Evolutionary conservation across 129 eudicot genomes (phyloP), one percentile per base, ranked within the genome.

Genomic region (Calendula officinalis): DNA sequence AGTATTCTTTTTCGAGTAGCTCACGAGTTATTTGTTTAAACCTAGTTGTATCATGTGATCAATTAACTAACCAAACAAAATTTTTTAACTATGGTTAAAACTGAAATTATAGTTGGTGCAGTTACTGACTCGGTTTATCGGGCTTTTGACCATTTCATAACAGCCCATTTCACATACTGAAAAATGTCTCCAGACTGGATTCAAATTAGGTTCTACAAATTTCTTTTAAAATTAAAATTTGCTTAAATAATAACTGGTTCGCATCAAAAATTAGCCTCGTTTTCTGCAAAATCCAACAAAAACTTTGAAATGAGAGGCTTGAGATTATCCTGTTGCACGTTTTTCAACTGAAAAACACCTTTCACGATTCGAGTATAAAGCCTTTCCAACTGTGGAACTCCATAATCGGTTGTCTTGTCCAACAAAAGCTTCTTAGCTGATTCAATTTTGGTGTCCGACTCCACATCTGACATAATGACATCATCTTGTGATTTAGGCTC

Each of bases 331-430:
- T 38, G 46, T 51, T 60, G 78, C 34, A 52, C 64, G 39, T 71
- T 64, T 82, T 82, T 84, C 16, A 82, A 76, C 75, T 79, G 83
- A 50, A 91, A 87, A 34, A 87, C 89, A 22, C 96, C 96, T 67
- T 91, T 91, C 69, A 91, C 81, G 52, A 91, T 60, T 33, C 80
- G 84, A 7, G 86, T 78, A 66, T 87, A 91, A 33, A 91, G 76
- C 72, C 94, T 84, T 77, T 91, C 98, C 9, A 91, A 83, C 72
- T 84, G 88, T 6, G 98, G 96, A 56, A 91, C 73, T 42, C 84
- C 89, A 66, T 84, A 91, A 37, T 74, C 83, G 7, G 62, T 43
- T 1, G 94, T 80, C 11, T 71, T 79, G 38, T 80, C 90, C 83
- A 84, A 59, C 8, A 91, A 74, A 5, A 65, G 76, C 64, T 78